Evolutionary conservation across 2,329 filamentous ascomycete genomes (phyloP).

Genomic region (Exophiala spinifera): DNA sequence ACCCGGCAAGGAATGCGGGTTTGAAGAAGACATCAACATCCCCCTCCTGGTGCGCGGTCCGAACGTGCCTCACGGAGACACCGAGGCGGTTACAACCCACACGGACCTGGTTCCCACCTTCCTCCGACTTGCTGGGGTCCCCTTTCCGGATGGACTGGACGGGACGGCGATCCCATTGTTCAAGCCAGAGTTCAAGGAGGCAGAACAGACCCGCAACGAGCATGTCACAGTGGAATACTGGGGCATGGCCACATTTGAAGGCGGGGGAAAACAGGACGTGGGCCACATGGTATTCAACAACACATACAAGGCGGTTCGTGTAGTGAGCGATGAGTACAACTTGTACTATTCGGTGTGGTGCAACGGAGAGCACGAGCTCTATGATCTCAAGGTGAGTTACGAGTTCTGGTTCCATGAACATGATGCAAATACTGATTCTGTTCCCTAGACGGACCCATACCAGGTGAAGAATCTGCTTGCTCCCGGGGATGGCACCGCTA

Average conservation of each 20-base stretch:
- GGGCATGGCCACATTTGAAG: too few relatives aligned
- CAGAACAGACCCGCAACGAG: slow-evolving; percentile 43
- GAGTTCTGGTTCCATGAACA: too few relatives aligned
- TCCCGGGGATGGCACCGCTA: too few relatives aligned
- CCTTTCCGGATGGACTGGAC: too few relatives aligned
- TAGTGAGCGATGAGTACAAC: slow-evolving; percentile 37
- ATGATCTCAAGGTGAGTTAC: slow-evolving; percentile 35
- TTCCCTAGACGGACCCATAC: too few relatives aligned
- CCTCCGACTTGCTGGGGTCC: too few relatives aligned
- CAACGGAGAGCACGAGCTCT: slow-evolving; percentile 41
- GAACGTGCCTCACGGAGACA: slow-evolving; percentile 42
- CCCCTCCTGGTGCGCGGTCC: slow-evolving; percentile 60
- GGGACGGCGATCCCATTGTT: too few relatives aligned
- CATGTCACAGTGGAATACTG: slow-evolving; percentile 60
- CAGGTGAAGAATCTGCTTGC: too few relatives aligned
- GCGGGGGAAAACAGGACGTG: too few relatives aligned
- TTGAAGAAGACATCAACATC: slow-evolving; percentile 59
- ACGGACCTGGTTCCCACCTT: slow-evolving; percentile 64
- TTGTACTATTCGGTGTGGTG: slow-evolving; percentile 44
- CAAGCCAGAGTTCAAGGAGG: too few relatives aligned
- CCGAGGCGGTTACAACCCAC: slow-evolving; percentile 56
- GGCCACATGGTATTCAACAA: too few relatives aligned
- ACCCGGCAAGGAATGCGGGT: slow-evolving; percentile 58
- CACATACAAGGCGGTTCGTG: slow-evolving; percentile 41
- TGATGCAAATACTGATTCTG: too few relatives aligned